Evolutionary conservation across 179 eudicot species (phyloP).

Genomic region (Silene coronaria): DNA sequence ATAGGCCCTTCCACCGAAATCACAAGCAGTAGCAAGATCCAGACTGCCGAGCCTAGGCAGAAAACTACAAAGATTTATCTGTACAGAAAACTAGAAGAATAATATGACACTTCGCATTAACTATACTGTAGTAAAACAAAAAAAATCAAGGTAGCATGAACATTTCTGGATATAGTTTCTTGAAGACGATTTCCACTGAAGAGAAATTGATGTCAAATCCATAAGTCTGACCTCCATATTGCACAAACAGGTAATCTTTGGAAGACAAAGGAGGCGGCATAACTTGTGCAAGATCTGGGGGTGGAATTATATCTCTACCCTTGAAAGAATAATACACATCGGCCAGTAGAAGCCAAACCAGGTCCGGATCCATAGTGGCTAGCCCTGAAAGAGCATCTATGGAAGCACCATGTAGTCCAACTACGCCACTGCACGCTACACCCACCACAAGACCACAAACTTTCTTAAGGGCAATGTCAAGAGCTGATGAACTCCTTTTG

Average conservation of each 20-base stretch:
- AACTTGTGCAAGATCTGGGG: constrained; percentile 46
- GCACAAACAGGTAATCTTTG: constrained; percentile 57
- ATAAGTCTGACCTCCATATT: constrained; percentile 80
- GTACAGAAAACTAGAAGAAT: not conserved
- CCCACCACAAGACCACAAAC: constrained; percentile 81
- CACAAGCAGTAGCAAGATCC: not conserved
- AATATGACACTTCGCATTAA: not conserved
- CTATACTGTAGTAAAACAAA: not conserved
- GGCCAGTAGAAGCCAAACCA: constrained; percentile 81
- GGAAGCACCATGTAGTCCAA: constrained; percentile 66
- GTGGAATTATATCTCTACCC: constrained; percentile 35
- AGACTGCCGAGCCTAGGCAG: not conserved
- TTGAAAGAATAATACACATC: constrained; percentile 67
- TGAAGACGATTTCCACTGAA: constrained; percentile 56
- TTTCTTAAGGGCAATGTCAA: constrained; percentile 70
- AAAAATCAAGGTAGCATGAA: constrained; percentile 2
- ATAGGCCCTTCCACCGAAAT: not conserved
- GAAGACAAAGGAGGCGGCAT: constrained; percentile 49
- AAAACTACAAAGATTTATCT: not conserved
- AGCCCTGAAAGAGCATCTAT: constrained; percentile 66
- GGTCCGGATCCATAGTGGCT: constrained; percentile 69
- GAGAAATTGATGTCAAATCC: constrained; percentile 68
- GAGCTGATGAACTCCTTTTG: constrained; percentile 66
- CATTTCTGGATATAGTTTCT: constrained; percentile 40
- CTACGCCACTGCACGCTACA: constrained; percentile 69